A percentile compares a stretch with the other conserved stretches of the same genome.
phyloP scores from a whole-genome alignment of 2,329 filamentous ascomycete species.

The Fusarium sublunatum region DNA sequence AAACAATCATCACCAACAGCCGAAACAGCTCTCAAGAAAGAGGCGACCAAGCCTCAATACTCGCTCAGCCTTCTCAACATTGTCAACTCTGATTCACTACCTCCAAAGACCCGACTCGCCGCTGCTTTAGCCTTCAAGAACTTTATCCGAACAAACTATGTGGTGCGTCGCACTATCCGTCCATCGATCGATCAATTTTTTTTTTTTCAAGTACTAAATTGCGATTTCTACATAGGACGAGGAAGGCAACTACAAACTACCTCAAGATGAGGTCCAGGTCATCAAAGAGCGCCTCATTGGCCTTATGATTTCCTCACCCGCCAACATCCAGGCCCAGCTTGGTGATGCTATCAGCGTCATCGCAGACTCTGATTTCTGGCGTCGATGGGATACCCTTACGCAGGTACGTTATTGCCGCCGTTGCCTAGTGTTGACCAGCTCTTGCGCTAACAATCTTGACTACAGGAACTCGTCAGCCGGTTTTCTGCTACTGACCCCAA shows the following conservation, averaged over 20 bases:
- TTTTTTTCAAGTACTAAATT: slow-evolving; percentile 34
- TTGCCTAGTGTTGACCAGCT: too few relatives aligned
- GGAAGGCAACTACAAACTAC: slow-evolving; percentile 91
- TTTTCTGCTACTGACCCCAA: slow-evolving; percentile 84
- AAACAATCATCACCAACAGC: slow-evolving; percentile 65
- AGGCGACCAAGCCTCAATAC: slow-evolving; percentile 87
- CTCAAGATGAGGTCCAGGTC: slow-evolving; percentile 81
- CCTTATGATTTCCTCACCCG: slow-evolving; percentile 92
- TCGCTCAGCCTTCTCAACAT: slow-evolving; percentile 90
- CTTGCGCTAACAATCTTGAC: slow-evolving; percentile 15
- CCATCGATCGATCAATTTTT: slow-evolving; percentile 7
- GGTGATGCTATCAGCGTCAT: slow-evolving; percentile 98
- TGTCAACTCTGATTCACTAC: slow-evolving; percentile 78
- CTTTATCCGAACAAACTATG: slow-evolving; percentile 94
- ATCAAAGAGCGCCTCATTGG: slow-evolving; percentile 97
- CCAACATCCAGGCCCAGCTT: slow-evolving; percentile 89
- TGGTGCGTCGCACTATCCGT: slow-evolving; percentile 63
- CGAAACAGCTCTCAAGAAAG: slow-evolving; percentile 80
- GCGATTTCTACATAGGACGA: slow-evolving; percentile 72
- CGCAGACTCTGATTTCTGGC: slow-evolving; percentile 97
- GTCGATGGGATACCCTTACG: slow-evolving; percentile 95
- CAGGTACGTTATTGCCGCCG: slow-evolving; percentile 63
- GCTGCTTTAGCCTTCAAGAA: slow-evolving; percentile 98
- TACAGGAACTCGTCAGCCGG: slow-evolving; percentile 84
- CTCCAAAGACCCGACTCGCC: slow-evolving; percentile 83